A percentile compares a stretch with the other conserved stretches of the same genome.
These are phyloP conservation scores for Iris pallida DNA, from an alignment of 116 monocot genomes.

Conservation along the genomic window DNA sequence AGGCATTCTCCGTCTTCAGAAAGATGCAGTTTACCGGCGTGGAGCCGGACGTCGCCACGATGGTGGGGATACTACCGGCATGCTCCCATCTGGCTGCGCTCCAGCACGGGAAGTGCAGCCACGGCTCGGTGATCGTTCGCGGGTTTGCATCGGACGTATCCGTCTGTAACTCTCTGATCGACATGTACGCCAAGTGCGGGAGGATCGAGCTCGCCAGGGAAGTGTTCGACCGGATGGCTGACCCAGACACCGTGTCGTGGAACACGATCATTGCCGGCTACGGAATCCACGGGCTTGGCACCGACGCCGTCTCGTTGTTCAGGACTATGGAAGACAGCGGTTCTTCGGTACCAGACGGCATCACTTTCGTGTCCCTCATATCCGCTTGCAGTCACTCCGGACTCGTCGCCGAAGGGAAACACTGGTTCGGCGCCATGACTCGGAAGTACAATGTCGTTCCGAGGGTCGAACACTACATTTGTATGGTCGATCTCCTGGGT, in stretches of 20 bases:
- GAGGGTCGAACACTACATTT: slow-evolving; percentile 80
- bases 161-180: slow-evolving; percentile 73
- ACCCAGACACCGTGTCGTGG: slow-evolving; percentile 67
- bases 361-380: slow-evolving; percentile 78
- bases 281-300: slow-evolving; percentile 74
- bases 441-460: slow-evolving; percentile 43
- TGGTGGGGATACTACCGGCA: slow-evolving; percentile 74
- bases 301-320: slow-evolving; percentile 56
- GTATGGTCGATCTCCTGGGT: slow-evolving; percentile 74
- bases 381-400: slow-evolving; percentile 91
- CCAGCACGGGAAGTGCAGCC: slow-evolving; percentile 57
- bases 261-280: slow-evolving; percentile 68
- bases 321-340: slow-evolving; percentile 30
- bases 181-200: slow-evolving; percentile 96
- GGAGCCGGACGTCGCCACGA: slow-evolving; percentile 59
- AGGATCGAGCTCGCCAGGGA: slow-evolving; percentile 49
- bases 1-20: slow-evolving; percentile 50
- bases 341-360: slow-evolving; percentile 43
- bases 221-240: slow-evolving; percentile 60
- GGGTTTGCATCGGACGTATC: slow-evolving; percentile 58
- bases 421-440: slow-evolving; percentile 51
- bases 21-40: slow-evolving; percentile 47
- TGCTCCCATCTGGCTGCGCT: slow-evolving; percentile 73
- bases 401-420: slow-evolving; percentile 63
- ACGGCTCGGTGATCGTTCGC: slow-evolving; percentile 37